Evolutionary conservation across 2,329 filamentous ascomycete species (phyloP).

Genomic region (Cytospora piceicola): DNA sequence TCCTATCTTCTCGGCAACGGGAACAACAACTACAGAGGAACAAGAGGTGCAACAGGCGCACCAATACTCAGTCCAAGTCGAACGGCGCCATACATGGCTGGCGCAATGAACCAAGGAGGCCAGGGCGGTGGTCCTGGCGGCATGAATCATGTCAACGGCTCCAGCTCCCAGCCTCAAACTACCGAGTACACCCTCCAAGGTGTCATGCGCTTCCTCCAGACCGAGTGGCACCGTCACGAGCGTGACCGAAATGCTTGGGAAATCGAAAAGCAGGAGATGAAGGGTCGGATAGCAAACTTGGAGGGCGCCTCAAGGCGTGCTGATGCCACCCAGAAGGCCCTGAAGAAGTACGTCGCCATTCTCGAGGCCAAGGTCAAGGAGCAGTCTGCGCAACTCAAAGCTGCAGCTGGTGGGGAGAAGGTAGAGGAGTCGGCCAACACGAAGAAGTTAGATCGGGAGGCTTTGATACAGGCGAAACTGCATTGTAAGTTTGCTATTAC

Average conservation of each 20-base stretch:
- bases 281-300: slow-evolving; percentile 90
- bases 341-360: slow-evolving; percentile 89
- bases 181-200: slow-evolving; percentile 70
- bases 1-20: slow-evolving; percentile 12
- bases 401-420: slow-evolving; percentile 47
- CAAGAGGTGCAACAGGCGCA: slow-evolving; percentile 23
- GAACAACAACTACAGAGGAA: slow-evolving; percentile 8
- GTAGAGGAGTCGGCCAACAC: slow-evolving; percentile 43
- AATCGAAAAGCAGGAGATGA: slow-evolving; percentile 99
- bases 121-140: slow-evolving; percentile 28
- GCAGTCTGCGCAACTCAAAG: slow-evolving; percentile 73
- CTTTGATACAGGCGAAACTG: slow-evolving; percentile 61
- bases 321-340: slow-evolving; percentile 84
- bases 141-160: slow-evolving; percentile 25
- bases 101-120: slow-evolving; percentile 28
- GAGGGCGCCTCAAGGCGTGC: slow-evolving; percentile 88
- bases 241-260: slow-evolving; percentile 98
- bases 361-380: slow-evolving; percentile 86
- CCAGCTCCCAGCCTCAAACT: slow-evolving; percentile 56
- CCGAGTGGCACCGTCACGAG: slow-evolving; percentile 98
- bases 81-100: slow-evolving; percentile 24
- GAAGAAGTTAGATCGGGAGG: slow-evolving; percentile 54
- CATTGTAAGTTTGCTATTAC: slow-evolving; percentile 48
- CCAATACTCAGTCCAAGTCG: slow-evolving; percentile 17
- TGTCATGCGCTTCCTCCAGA: slow-evolving; percentile 98